These are phyloP conservation scores for Candida nanaspora DNA, from an alignment of 805 yeast species.

Conservation along the genomic window DNA sequence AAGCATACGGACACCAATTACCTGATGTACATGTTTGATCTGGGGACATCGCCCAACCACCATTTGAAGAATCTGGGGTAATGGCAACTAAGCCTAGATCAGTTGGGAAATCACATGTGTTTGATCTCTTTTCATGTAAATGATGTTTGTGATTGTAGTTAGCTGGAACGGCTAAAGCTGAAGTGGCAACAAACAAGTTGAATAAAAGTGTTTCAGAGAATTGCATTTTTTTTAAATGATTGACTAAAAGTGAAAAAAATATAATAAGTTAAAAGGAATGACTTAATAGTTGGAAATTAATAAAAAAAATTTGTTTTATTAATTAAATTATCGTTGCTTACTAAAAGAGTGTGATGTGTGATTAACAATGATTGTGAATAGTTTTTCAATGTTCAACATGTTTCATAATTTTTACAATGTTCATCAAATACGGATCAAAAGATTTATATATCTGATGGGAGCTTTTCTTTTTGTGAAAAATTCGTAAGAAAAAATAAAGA, in stretches of 20 bases:
- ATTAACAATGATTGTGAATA: too few relatives aligned
- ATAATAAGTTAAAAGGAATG: constrained; percentile 3
- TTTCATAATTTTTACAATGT: too few relatives aligned
- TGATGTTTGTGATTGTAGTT: constrained; percentile 14
- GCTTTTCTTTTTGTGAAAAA: too few relatives aligned
- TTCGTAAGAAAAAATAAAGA: too few relatives aligned
- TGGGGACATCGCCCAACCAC: constrained; percentile 83
- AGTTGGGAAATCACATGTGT: constrained; percentile 62
- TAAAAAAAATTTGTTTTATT: too few relatives aligned
- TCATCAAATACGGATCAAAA: too few relatives aligned
- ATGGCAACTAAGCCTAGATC: constrained; percentile 64
- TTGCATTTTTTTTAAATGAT: constrained; percentile 3
- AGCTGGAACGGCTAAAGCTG: constrained; percentile 9
- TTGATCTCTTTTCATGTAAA: constrained; percentile 21
- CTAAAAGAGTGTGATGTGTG: too few relatives aligned
- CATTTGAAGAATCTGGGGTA: constrained; percentile 49
- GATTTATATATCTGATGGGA: too few relatives aligned
- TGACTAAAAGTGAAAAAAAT: not conserved
- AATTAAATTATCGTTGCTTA: too few relatives aligned
- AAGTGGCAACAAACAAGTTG: constrained; percentile 2
- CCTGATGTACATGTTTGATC: constrained; percentile 71
- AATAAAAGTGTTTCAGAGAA: constrained; percentile 6
- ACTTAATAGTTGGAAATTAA: constrained; percentile 4
- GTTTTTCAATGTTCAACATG: too few relatives aligned
- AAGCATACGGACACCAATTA: constrained; percentile 86